Conservation (phyloP, 208 protist species). For the Paratrypanosoma confusum region DNA sequence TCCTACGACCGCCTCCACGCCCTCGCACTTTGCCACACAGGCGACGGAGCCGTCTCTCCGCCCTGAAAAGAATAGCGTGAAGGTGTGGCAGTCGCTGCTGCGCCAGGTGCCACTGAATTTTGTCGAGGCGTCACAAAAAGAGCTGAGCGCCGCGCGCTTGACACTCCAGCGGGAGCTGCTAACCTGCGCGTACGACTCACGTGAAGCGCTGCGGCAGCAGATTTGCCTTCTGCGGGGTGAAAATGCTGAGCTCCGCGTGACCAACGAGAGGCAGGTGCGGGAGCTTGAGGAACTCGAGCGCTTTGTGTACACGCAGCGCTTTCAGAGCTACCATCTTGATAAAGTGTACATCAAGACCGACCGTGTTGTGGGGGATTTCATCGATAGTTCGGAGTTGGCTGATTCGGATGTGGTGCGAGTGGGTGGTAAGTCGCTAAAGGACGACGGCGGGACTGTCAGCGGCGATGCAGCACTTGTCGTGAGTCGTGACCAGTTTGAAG, state of each 20-base stretch:
- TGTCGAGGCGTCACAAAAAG: conserved; percentile 40
- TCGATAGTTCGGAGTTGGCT: too few species aligned
- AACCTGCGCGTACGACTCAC: conserved; percentile 60
- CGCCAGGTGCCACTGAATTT: conserved; percentile 27
- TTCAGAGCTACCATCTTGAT: conserved; percentile 10
- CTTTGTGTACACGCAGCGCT: conserved; percentile 70
- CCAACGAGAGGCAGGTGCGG: conserved; percentile 26
- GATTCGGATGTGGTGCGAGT: too few species aligned
- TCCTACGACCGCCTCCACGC: too few species aligned
- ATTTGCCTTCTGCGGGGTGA: conserved; percentile 36
- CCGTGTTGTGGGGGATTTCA: neutral
- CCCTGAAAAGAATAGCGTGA: too few species aligned
- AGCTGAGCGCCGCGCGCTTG: conserved; percentile 46
- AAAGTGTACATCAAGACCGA: conserved; percentile 5
- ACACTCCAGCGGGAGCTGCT: conserved; percentile 52
- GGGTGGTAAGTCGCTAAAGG: too few species aligned
- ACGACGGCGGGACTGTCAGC: too few species aligned
- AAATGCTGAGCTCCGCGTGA: conserved; percentile 30
- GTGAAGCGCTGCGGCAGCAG: conserved; percentile 47
- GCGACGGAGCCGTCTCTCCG: too few species aligned
- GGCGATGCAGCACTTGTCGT: too few species aligned
- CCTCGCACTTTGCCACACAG: too few species aligned
- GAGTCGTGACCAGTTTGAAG: too few species aligned
- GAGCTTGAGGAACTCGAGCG: conserved; percentile 34
- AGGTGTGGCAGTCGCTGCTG: neutral